phyloP scores from a whole-genome alignment of 1,139 yeast genomes.

The Geotrichum klebahnii region DNA sequence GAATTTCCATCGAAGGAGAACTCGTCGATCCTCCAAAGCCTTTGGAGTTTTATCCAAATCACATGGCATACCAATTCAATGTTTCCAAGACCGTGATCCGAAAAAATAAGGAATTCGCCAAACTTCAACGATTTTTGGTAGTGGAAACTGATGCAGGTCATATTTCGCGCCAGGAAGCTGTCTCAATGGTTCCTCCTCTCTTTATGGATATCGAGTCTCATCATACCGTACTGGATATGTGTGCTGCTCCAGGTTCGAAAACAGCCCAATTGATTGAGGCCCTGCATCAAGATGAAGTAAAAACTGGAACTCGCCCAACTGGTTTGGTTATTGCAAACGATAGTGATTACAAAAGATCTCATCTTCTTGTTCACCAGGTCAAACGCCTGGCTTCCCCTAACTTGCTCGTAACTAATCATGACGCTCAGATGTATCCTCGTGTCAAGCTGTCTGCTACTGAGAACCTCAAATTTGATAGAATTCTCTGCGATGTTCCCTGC shows the following conservation, averaged over 20 bases:
- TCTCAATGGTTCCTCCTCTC: constrained; percentile 97
- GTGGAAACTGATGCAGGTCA: constrained; percentile 96
- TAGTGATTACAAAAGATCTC: constrained; percentile 90
- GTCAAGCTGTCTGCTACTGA: constrained; percentile 47
- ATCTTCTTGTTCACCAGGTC: constrained; percentile 96
- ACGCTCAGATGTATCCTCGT: constrained; percentile 92
- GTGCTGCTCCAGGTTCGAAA: constrained; percentile 99
- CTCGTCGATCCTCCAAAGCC: constrained; percentile 60
- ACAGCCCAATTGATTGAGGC: constrained; percentile 95
- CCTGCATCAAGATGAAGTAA: constrained; percentile 59
- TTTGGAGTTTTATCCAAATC: constrained; percentile 79
- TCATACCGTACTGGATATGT: constrained; percentile 90
- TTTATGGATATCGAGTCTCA: constrained; percentile 86
- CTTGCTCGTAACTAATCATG: constrained; percentile 93
- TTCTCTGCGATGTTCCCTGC: constrained; percentile 97
- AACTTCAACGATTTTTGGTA: constrained; percentile 86
- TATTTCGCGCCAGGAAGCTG: constrained; percentile 96
- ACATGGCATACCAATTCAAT: constrained; percentile 88
- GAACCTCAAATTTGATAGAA: constrained; percentile 70
- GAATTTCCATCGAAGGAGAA: constrained; percentile 56
- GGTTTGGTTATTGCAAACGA: constrained; percentile 97
- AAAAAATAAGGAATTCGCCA: constrained; percentile 77
- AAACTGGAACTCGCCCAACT: constrained; percentile 47
- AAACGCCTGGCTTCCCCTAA: constrained; percentile 92
- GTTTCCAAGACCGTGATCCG: constrained; percentile 87